A percentile compares a stretch with the other conserved stretches of the same genome.
Conservation (phyloP, 2,329 filamentous ascomycete genomes). For the Fusarium verrucosum region DNA sequence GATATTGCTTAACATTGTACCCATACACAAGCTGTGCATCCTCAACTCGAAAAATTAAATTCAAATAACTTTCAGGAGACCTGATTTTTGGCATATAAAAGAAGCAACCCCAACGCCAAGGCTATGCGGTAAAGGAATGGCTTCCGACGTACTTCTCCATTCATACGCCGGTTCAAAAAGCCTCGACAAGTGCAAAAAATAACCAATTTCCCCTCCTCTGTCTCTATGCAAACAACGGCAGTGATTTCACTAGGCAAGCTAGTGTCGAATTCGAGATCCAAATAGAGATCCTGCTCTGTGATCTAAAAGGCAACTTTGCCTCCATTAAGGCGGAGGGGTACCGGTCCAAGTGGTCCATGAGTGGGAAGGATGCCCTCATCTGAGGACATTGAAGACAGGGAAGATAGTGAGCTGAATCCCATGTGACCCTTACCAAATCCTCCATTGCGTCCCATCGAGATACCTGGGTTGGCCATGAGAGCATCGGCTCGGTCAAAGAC, state of each 20-base stretch:
- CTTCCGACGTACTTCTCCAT: slow-evolving; percentile 20
- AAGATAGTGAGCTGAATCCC: slow-evolving; percentile 53
- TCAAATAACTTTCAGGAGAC: slow-evolving; percentile 28
- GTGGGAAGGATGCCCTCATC: slow-evolving; percentile 51
- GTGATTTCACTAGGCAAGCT: slow-evolving; percentile 3
- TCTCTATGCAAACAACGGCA: slow-evolving; percentile 32
- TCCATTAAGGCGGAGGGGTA: slow-evolving; percentile 51
- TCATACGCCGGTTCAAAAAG: slow-evolving; percentile 36
- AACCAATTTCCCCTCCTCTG: slow-evolving; percentile 9
- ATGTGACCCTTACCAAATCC: slow-evolving; percentile 56
- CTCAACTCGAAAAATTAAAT: slow-evolving; percentile 28
- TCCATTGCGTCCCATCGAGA: slow-evolving; percentile 65
- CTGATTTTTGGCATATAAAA: slow-evolving; percentile 26
- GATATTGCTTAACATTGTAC: slow-evolving; percentile 29
- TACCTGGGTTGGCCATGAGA: slow-evolving; percentile 65
- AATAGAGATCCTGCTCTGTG: slow-evolving; percentile 11
- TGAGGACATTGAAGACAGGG: slow-evolving; percentile 54
- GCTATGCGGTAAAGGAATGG: slow-evolving; percentile 44
- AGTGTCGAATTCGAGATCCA: slow-evolving; percentile 23
- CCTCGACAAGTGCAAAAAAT: slow-evolving; percentile 15
- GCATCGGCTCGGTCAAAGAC: slow-evolving; percentile 70
- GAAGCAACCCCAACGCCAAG: slow-evolving; percentile 39
- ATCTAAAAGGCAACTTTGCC: slow-evolving; percentile 51
- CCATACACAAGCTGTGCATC: slow-evolving; percentile 21
- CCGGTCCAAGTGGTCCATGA: slow-evolving; percentile 47